Percentiles rank a stretch among this genome's conserved stretches.
These are phyloP conservation scores for Boletus tylopilopsis DNA, from an alignment of 768 basidiomycete species.

Conservation along the genomic window DNA sequence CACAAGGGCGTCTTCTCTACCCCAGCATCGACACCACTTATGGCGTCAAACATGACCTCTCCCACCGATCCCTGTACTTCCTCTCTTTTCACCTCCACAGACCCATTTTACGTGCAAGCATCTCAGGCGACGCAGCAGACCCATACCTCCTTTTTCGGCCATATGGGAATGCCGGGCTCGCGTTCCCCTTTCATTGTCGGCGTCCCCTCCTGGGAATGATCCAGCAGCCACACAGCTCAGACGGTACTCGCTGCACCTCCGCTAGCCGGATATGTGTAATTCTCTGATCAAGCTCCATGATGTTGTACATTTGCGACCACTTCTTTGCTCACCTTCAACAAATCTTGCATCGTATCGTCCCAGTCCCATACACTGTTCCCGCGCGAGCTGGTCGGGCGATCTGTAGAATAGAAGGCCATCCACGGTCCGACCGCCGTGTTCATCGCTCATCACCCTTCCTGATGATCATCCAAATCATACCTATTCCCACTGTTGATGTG, in stretches of 20 bases:
- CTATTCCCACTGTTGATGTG: slow-evolving; percentile 4
- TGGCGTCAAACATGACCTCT: slow-evolving; percentile 11
- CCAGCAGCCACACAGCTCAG: neutral
- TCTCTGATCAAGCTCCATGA: slow-evolving; percentile 4
- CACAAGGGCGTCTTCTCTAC: slow-evolving; percentile 23
- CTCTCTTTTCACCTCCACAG: slow-evolving; percentile 42
- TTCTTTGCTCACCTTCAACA: neutral
- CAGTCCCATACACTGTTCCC: neutral
- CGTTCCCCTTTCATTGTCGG: slow-evolving; percentile 39
- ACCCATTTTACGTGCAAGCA: slow-evolving; percentile 48
- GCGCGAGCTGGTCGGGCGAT: neutral
- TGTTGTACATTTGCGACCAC: slow-evolving; percentile 12
- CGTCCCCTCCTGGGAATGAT: slow-evolving; percentile 26
- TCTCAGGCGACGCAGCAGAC: slow-evolving; percentile 36
- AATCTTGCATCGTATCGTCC: slow-evolving; percentile 8
- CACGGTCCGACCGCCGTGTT: neutral
- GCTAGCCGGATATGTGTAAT: slow-evolving; percentile 6
- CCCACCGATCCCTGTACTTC: slow-evolving; percentile 23
- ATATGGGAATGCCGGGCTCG: slow-evolving; percentile 34
- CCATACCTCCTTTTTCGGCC: slow-evolving; percentile 33
- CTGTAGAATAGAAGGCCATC: slow-evolving; percentile 12
- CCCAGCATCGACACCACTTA: slow-evolving; percentile 14
- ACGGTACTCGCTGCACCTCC: neutral
- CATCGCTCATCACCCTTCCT: neutral
- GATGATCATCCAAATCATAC: slow-evolving; percentile 1